Evolutionary conservation across 2,329 filamentous ascomycete genomes (phyloP).

Genomic region (Stachybotrys echinatus): DNA sequence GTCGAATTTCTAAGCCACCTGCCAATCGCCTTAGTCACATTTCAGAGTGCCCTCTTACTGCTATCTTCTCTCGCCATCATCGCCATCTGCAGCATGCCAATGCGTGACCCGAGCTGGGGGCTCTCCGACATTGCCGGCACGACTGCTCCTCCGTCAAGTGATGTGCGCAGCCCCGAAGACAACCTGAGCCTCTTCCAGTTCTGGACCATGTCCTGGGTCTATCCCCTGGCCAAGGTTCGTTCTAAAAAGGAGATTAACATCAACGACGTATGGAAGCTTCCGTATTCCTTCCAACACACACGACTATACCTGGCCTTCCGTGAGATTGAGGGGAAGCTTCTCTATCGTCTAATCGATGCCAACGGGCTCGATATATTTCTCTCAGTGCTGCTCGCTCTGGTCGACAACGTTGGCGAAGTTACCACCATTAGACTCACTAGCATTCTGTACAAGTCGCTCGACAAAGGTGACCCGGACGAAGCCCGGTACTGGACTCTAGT

Average conservation of each 20-base stretch:
- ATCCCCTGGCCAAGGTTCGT: slow-evolving; percentile 63
- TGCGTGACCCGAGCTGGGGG: slow-evolving; percentile 29
- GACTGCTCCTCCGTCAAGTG: slow-evolving; percentile 18
- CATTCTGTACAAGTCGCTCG: slow-evolving; percentile 28
- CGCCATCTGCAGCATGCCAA: slow-evolving; percentile 29
- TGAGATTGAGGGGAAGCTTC: slow-evolving; percentile 65
- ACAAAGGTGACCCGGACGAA: slow-evolving; percentile 18
- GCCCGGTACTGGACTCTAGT: slow-evolving; percentile 30
- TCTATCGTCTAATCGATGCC: slow-evolving; percentile 63
- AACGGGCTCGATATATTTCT: slow-evolving; percentile 77
- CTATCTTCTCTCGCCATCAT: slow-evolving; percentile 19
- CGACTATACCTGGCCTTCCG: slow-evolving; percentile 71
- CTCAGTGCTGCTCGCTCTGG: slow-evolving; percentile 56
- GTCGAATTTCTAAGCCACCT: slow-evolving; percentile 20
- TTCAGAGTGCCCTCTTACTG: slow-evolving; percentile 14
- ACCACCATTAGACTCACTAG: slow-evolving; percentile 32
- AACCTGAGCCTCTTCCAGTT: slow-evolving; percentile 76
- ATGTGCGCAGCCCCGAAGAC: slow-evolving; percentile 70
- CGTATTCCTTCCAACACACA: slow-evolving; percentile 76
- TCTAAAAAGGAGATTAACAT: slow-evolving; percentile 63
- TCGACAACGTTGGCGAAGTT: slow-evolving; percentile 36
- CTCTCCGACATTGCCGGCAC: slow-evolving; percentile 22
- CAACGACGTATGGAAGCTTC: slow-evolving; percentile 75
- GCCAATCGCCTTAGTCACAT: slow-evolving; percentile 11
- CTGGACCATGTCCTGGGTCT: slow-evolving; percentile 80